A percentile compares a stretch with the other conserved stretches of the same genome.
Evolutionary conservation across 2,329 filamentous ascomycete genomes (phyloP).

Genomic region (Colletotrichum orbiculare): DNA sequence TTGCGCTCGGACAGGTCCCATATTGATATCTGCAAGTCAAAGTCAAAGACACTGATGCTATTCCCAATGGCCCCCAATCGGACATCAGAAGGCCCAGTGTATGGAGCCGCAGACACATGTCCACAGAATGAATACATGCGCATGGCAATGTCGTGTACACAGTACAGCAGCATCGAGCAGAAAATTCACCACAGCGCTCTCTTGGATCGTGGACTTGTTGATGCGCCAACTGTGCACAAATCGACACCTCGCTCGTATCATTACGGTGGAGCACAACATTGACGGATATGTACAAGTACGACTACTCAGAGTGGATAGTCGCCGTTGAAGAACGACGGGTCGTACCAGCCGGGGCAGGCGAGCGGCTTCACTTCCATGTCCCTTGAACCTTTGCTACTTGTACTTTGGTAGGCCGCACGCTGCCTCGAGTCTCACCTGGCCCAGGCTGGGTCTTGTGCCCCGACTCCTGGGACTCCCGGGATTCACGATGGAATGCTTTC

Average conservation of each 20-base stretch:
- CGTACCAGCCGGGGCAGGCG: not conserved
- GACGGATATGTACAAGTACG: not conserved
- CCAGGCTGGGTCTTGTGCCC: too few species aligned
- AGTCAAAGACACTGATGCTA: conserved; percentile 11
- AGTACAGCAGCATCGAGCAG: too few species aligned
- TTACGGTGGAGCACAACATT: conserved; percentile 12
- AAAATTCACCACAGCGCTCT: too few species aligned
- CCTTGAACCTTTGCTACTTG: too few species aligned
- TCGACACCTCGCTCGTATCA: conserved; percentile 15
- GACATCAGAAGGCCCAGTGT: not conserved
- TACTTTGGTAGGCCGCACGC: too few species aligned
- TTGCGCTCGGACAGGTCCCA: conserved; percentile 16
- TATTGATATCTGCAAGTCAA: not conserved
- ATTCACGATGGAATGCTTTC: not conserved
- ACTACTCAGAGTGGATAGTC: not conserved
- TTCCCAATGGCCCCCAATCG: conserved; percentile 12
- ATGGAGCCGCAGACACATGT: conserved; percentile 23
- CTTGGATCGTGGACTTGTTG: too few species aligned
- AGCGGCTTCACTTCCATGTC: too few species aligned
- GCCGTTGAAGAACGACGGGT: conserved; percentile 32
- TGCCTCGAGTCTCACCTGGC: too few species aligned
- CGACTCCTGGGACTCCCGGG: too few species aligned
- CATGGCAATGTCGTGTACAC: not conserved
- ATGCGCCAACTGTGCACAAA: too few species aligned
- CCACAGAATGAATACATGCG: not conserved